Evolutionary conservation across 768 basidiomycete genomes (phyloP), one percentile per base, ranked within the genome.

Genomic region (Leccinellum rugosiceps): DNA sequence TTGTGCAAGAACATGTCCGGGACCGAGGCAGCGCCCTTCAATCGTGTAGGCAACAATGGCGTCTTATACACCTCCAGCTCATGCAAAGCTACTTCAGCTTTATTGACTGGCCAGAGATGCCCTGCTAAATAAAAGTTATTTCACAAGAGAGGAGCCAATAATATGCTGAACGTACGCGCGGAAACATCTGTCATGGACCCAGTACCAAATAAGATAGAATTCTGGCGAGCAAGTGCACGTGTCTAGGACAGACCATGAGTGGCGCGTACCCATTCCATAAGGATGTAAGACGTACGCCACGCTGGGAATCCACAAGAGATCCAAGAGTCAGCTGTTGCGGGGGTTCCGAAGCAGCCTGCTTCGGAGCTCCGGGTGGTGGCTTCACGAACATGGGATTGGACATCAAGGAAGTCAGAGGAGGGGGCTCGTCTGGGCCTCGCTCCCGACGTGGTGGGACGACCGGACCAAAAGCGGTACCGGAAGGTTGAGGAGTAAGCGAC

Each of bases 51-150:
- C 15, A 90, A 63, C 46, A 92, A 78, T 6, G 90, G 90, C 1
- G 87, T 92, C 73, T 86, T 87, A 76, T 90, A 92, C 30, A 87
- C 78, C 60, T 91, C 88, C 46, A 90, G 74, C 63, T 88, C 85
- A 44, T 86, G 84, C 6, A 92, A 76, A 15, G 85, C 85, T 57
- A 80, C 78, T 72, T 90, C 86, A 19, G 87, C 84, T 17, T 83
- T 77, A 45, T 78, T 83, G 62, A 74, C 68, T 15, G 76, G 75
- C 61, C 67, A 71, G n/a, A 61, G 52, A 41, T 65, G 56, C 32
- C 66, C 68, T 58, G 73, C 64, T 65, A 19, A 26, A 53, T 17
- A 45, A 28, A 44, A 60, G 60, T 67, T 57, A 67, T 60, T 47
- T 60, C 52, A 46, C 32, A 50, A 51, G 55, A 43, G 57, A 50